Percentiles rank a stretch among this genome's conserved stretches.
These are phyloP conservation scores for Tulasnella sp. DNA, from an alignment of 768 basidiomycete species.

Conservation along the genomic window DNA sequence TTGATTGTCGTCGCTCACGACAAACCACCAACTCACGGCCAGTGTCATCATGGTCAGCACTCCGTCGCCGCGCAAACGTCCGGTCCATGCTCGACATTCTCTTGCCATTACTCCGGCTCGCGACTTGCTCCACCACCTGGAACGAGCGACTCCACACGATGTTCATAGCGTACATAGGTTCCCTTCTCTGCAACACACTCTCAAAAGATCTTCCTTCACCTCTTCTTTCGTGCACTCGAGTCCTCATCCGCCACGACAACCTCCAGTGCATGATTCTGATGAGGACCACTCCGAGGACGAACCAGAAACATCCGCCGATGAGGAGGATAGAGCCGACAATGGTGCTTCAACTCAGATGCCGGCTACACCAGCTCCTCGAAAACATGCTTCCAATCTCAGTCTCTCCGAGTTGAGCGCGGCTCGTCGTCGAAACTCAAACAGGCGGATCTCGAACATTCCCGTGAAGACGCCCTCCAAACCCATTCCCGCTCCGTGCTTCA, in stretches of 20 bases:
- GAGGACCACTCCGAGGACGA: conserved; percentile 7
- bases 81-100: background rate
- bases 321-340: background rate
- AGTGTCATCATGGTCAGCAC: background rate
- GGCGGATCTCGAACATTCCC: background rate
- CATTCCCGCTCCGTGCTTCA: conserved; percentile 6
- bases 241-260: no score
- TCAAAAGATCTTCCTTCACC: no score
- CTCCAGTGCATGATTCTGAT: no score
- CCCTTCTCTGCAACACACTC: no score
- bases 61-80: background rate
- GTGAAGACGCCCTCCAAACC: background rate
- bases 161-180: no score
- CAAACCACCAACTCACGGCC: no score
- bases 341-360: background rate
- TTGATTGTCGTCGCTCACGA: no score
- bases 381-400: background rate
- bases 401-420: background rate
- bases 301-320: background rate
- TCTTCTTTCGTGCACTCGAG: no score
- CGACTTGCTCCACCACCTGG: background rate
- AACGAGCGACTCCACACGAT: no score
- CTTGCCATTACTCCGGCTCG: background rate
- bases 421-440: background rate
- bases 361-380: conserved; percentile 1